These are phyloP conservation scores for Starmerella geochares DNA, from an alignment of 805 yeast species.

Conservation along the genomic window DNA sequence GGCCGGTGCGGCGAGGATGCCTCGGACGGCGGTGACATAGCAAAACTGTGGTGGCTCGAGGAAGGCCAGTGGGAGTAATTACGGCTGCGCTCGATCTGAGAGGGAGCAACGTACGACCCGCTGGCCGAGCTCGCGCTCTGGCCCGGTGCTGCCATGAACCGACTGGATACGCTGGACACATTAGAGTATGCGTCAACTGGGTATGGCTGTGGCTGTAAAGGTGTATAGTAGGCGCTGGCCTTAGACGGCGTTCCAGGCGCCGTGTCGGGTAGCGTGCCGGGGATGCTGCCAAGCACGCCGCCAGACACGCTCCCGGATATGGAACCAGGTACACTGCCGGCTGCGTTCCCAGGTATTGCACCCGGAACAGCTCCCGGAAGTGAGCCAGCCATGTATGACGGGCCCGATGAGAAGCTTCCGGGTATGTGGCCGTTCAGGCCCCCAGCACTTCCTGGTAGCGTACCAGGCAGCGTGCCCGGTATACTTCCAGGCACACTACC, in stretches of 20 bases:
- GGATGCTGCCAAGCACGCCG: conserved; percentile 7
- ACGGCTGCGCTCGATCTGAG: conserved; percentile 19
- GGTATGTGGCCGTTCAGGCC: conserved; percentile 1
- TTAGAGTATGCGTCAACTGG: conserved; percentile 2
- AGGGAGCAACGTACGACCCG: conserved; percentile 18
- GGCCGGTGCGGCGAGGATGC: conserved; percentile 14
- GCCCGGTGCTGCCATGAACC: conserved; percentile 2
- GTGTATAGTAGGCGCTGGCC: conserved; percentile 4
- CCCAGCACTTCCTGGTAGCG: conserved; percentile 1
- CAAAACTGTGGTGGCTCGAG: conserved; percentile 6
- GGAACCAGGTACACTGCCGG: conserved; percentile 15
- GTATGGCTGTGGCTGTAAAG: conserved; percentile 5
- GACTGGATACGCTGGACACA: conserved; percentile 10
- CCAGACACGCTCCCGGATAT: conserved; percentile 8
- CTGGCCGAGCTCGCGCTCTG: conserved; percentile 4
- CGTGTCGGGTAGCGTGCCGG: conserved; percentile 12
- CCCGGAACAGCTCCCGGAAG: conserved; percentile 10
- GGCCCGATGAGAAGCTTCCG: neutral
- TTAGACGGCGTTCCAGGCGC: conserved; percentile 8
- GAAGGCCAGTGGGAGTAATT: conserved; percentile 19
- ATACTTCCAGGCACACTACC: conserved; percentile 9
- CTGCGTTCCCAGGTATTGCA: conserved; percentile 10
- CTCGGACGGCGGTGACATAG: conserved; percentile 14
- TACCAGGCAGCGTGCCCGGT: conserved; percentile 1
- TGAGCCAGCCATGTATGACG: conserved; percentile 4